Evolutionary conservation across 257 asterid species (phyloP), one percentile per base, ranked within the genome.

Genomic region (Hygrophila difformis): DNA sequence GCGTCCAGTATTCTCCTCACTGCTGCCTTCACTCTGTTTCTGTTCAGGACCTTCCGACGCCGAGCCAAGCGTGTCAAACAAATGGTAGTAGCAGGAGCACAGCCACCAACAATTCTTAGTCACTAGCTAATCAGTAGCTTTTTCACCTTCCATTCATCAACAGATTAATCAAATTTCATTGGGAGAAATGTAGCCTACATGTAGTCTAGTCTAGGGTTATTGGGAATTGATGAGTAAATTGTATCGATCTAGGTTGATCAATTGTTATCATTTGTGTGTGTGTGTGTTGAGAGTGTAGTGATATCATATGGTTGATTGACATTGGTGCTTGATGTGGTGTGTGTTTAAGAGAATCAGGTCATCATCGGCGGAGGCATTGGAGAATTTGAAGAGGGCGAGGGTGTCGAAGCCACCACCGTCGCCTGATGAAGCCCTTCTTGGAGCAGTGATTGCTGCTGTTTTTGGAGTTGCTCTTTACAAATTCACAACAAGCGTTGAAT

Each of bases 1-100:
- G 84, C 95, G 53, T 72, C 95, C 48, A 77, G 95, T 67, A 66
- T 85, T 41, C 82, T 89, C 48, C 96, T 89, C 80, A 89, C 97
- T 18, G 97, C 87, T 4, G 78, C 97, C 64, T 66, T 85, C 39
- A 31, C 86, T 17, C 66, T 82, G 18, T 75, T 89, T 18, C 93
- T 89, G 72, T 89, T 89, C 61, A 81, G 94, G 49, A 61, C 94
- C 35, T 69, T 89, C 68, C 84, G 94, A 55, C 87, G 91, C 69
- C 92, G 98, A 1, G 94, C 92, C 23, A 71, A 79, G 63, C 92
- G 94, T 8, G 92, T 81, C 20, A 89, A 68, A 55, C 92, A 77
- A 61, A 59, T 67, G 73, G 95, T 88, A 70, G 6, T 0, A 6
- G 31, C 0, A 26, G 7, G 8, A 26, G 31, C 8, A 26, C 31